Evolutionary conservation across 805 yeast genomes (phyloP), one percentile per base, ranked within the genome.

Genomic region (Grigorovia yakushimaensis): DNA sequence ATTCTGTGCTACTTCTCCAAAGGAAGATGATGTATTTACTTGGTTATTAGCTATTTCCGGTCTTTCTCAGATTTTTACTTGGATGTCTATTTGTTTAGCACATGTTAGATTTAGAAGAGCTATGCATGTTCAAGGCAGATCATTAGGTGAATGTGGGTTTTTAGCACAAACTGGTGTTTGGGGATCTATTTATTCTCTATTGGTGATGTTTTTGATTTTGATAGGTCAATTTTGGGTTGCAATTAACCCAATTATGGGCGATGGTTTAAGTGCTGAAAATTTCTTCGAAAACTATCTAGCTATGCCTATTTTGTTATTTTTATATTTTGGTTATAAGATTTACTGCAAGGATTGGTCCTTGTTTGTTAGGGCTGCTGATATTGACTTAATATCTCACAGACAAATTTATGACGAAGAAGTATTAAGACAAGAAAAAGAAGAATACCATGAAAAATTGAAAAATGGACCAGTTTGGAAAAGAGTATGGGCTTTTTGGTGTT

Each of bases 151-250:
- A 59, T 65, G 80, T 40, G 79, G 81, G 3, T 79, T 70, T 64
- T 60, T 55, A 38, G 71, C 83, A 11, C 76, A 71, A 59, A 65
- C 70, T 20, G 83, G 84, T 46, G 61, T 69, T 7, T 66, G 63
- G 61, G 83, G 82, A 11, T 78, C 83, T 1, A 71, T 65, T 55
- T 72, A 71, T 57, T 82, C 79, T 6, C 59, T 75, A 13, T 44
- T 68, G 11, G 63, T 81, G 52, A 75, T 79, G 59, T 46, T 67
- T 10, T 67, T 79, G 48, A 72, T 80, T 27, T 56, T 80, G 22
- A 63, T 74, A 45, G 82, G 80, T 2, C 84, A 79, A 59, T 78
- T 81, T 61, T 81, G 84, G 81, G 74, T 80, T 43, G 82, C 84
- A 8, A 62, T 80, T 45, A 79, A 71, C 58, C 84, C 87, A 43